phyloP scores from a whole-genome alignment of 2,329 filamentous ascomycete species.

The Trichoderma sp. region DNA sequence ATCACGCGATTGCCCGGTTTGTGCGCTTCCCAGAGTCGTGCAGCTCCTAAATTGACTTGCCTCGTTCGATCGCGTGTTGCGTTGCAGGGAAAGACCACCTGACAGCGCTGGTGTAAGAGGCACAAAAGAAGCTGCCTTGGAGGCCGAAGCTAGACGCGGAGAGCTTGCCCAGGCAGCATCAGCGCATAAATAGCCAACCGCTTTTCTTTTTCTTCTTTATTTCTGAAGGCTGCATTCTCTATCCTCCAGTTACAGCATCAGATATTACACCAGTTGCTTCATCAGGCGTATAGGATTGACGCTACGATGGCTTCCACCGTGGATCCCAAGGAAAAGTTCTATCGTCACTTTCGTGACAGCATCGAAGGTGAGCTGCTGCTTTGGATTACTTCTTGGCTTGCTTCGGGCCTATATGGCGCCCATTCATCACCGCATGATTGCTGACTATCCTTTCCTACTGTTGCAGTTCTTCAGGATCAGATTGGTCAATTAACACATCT shows the following conservation, averaged over 20 bases:
- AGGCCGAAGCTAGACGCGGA: not conserved
- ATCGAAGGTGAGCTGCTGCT: slow-evolving; percentile 57
- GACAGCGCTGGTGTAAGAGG: slow-evolving; percentile 3
- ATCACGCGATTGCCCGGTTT: not conserved
- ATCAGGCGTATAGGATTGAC: not conserved
- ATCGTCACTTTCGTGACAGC: slow-evolving; percentile 76
- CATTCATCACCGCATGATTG: not conserved
- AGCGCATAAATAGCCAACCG: not conserved
- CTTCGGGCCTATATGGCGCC: not conserved
- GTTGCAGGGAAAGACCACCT: slow-evolving; percentile 1
- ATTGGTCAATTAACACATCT: slow-evolving; percentile 66
- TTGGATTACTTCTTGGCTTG: too few species aligned
- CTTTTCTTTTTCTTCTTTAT: not conserved
- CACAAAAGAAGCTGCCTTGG: not conserved
- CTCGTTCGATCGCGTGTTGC: slow-evolving; percentile 7
- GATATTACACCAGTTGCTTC: not conserved
- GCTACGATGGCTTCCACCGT: slow-evolving; percentile 22
- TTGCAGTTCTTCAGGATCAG: slow-evolving; percentile 68
- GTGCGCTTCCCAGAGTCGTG: not conserved
- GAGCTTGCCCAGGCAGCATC: slow-evolving; percentile 2
- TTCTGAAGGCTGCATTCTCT: not conserved
- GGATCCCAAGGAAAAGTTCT: slow-evolving; percentile 71
- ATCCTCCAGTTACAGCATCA: not conserved
- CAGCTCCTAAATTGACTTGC: not conserved
- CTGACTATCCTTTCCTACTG: not conserved